These are phyloP conservation scores for Oryza coarctata DNA, from an alignment of 176 grass and related monocot genomes.

Conservation along the genomic window DNA sequence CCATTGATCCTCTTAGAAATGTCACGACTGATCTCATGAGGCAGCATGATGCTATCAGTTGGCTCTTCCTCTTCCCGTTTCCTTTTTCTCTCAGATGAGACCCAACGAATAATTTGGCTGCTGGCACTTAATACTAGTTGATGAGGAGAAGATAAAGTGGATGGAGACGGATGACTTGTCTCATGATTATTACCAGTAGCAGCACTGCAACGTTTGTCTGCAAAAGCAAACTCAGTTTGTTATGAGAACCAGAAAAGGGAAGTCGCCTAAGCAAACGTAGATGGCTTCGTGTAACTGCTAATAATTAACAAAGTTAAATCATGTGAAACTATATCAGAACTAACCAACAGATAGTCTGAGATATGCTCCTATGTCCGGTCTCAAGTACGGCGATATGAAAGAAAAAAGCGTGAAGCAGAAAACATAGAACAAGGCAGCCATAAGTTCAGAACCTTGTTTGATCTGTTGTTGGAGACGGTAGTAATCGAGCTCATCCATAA, in stretches of 20 bases:
- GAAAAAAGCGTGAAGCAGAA: background rate
- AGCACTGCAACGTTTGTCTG: background rate
- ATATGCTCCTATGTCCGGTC: background rate
- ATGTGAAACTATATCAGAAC: background rate
- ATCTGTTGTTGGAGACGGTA: constrained; percentile 5
- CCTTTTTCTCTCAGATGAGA: background rate
- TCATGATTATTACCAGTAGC: background rate
- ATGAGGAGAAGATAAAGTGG: background rate
- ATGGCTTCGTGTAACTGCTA: background rate
- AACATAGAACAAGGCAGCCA: background rate
- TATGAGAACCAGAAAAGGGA: background rate
- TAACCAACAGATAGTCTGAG: background rate
- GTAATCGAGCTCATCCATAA: constrained; percentile 32
- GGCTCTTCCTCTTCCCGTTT: background rate
- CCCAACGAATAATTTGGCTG: background rate
- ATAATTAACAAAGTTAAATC: background rate
- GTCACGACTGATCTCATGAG: background rate
- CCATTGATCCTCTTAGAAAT: constrained; percentile 32
- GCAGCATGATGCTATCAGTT: background rate
- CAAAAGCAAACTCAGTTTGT: background rate
- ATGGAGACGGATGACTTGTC: background rate
- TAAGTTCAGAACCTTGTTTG: background rate
- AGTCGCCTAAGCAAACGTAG: background rate
- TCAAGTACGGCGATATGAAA: background rate
- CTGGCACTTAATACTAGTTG: background rate